Base-by-base conservation (phyloP, 2,329 filamentous ascomycete genomes). In the Penicillium sp. region DNA sequence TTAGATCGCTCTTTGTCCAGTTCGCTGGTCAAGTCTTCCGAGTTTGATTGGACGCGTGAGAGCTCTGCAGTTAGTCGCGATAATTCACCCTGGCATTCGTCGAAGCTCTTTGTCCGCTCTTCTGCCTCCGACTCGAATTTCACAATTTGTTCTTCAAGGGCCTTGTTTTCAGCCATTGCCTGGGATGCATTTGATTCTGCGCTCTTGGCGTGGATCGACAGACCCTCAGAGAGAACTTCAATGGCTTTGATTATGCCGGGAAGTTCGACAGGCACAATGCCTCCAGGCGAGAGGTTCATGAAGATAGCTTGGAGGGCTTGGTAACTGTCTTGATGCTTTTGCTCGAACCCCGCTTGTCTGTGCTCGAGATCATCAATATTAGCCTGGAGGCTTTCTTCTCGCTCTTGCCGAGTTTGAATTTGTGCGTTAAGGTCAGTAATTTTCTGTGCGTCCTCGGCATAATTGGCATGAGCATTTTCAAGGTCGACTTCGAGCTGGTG, bases 401-500 rank as follows among this genome's bases (percentile, higher is more conserved):
- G 82, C 42, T 88, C 83, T 45, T 82, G 81, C 7, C 82, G 75
- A 27, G 75, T 72, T 55, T 86, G 81, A 6, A 88, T 69, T 58
- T 87, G 81, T 48, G 77, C 80, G 58, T 88, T 82, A 12, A 89
- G 75, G n/a, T 75, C 75, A 36, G 59, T 64, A 6, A 64, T 66
- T 53, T 64, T 73, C 39, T 66, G 68, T 25, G 70, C 55, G 52
- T 83, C 83, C 36, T 78, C 80, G 17, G 74, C 69, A 31, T 79
- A 76, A 47, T 78, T 77, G 39, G 72, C 72, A 47, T 79, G 80
- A 21, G 88, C 73, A 49, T 82, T 83, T 55, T 90, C 85, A 17
- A 96, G 77, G 66, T 96, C 89, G 17, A 83, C 79, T 67, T 92
- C 85, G 1, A 96, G 81, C 9, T 81, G 79, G 45, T 85, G 85